A percentile compares a stretch with the other conserved stretches of the same genome.
Evolutionary conservation across 163 green algal genomes (phyloP).

Genomic region (Scenedesmus sp.): DNA sequence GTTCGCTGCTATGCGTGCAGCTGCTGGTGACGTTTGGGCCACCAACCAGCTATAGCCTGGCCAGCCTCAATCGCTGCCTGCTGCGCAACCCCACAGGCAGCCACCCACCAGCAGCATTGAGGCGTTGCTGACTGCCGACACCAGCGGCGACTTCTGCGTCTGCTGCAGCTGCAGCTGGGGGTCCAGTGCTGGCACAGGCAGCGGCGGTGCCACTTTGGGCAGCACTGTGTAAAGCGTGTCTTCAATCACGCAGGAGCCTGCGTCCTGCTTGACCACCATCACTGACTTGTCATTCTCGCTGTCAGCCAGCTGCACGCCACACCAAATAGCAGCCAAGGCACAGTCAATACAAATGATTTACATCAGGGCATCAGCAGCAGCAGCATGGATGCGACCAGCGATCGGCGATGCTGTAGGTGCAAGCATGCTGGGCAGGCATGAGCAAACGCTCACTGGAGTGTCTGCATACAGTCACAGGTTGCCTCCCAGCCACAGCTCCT

Average conservation of each 20-base stretch:
- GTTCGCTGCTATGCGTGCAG: no score
- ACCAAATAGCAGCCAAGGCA: neutral
- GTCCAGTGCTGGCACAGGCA: neutral
- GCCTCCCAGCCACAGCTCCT: neutral
- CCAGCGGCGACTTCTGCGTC: conserved; percentile 15
- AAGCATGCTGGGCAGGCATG: neutral
- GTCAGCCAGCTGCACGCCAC: neutral
- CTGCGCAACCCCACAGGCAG: neutral
- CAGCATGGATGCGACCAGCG: neutral
- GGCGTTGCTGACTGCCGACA: neutral
- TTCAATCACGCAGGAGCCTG: conserved; percentile 1
- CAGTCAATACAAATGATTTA: neutral
- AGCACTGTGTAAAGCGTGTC: neutral
- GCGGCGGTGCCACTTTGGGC: neutral
- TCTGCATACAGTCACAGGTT: no score
- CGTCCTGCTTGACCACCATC: neutral
- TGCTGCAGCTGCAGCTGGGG: neutral
- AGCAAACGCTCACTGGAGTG: neutral
- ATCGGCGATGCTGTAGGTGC: neutral
- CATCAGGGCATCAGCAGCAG: neutral
- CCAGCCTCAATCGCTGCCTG: no score
- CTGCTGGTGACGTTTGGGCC: no score
- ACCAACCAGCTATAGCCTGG: no score
- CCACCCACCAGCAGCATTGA: neutral
- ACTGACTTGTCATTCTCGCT: neutral